Evolutionary conservation across 169 alveolate genomes (phyloP).

Genomic region (Cryptosporidium baileyi): DNA sequence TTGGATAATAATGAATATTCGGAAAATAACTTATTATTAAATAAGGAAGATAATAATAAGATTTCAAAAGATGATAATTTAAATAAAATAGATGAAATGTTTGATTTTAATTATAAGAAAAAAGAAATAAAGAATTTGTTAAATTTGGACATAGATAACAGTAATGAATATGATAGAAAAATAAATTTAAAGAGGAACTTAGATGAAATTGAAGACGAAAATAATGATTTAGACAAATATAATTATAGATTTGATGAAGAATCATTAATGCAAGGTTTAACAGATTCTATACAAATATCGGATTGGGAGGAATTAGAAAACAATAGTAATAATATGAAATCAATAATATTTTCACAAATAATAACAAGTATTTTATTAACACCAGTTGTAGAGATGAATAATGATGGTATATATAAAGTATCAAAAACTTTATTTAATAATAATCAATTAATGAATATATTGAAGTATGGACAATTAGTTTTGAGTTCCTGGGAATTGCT

Average conservation of each 20-base stretch:
- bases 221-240: too few relatives aligned
- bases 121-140: neutral
- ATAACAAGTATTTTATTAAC: slow-evolving; percentile 38
- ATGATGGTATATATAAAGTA: slow-evolving; percentile 41
- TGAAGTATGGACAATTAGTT: slow-evolving; percentile 34
- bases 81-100: neutral
- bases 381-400: slow-evolving; percentile 24
- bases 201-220: neutral
- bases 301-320: slow-evolving; percentile 2
- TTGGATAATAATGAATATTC: neutral
- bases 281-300: neutral
- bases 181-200: neutral
- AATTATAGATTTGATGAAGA: too few relatives aligned
- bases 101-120: slow-evolving; percentile 34
- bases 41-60: neutral
- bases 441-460: slow-evolving; percentile 19
- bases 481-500: slow-evolving; percentile 53
- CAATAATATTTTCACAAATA: slow-evolving; percentile 54
- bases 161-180: too few relatives aligned
- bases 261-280: neutral
- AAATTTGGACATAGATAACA: neutral
- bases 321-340: slow-evolving; percentile 24
- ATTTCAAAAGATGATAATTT: neutral
- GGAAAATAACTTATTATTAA: neutral
- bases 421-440: slow-evolving; percentile 4